These are phyloP conservation scores for Agaricus subrufescens DNA, from an alignment of 768 basidiomycete genomes.

Conservation along the genomic window DNA sequence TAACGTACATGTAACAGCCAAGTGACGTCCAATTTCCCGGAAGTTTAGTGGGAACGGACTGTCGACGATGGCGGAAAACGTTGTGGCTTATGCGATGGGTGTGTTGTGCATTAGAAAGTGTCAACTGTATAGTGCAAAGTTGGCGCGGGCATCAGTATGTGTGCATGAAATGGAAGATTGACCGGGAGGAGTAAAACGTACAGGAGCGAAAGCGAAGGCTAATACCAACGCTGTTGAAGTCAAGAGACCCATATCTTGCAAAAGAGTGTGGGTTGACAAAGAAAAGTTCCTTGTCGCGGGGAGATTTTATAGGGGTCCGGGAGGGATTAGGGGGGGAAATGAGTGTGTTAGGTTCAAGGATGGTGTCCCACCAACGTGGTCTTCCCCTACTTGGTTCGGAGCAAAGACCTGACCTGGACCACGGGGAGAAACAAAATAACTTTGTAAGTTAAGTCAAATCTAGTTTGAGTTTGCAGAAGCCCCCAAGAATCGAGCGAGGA, in stretches of 20 bases:
- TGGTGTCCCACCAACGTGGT: constrained; percentile 16
- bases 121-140: background rate
- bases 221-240: constrained; percentile 27
- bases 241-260: constrained; percentile 26
- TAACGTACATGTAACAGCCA: constrained; percentile 58
- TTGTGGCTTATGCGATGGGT: constrained; percentile 19
- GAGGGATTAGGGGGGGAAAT: background rate
- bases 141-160: background rate
- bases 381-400: background rate
- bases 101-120: constrained; percentile 10
- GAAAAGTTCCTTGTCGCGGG: background rate
- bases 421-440: background rate
- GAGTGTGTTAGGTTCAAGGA: background rate
- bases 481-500: background rate
- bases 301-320: constrained; percentile 4
- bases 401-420: background rate
- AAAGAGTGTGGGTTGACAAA: constrained; percentile 12
- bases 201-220: constrained; percentile 33
- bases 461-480: constrained; percentile 4
- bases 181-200: constrained; percentile 19
- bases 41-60: constrained; percentile 36
- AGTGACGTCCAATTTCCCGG: constrained; percentile 51
- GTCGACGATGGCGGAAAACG: constrained; percentile 29
- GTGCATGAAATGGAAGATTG: background rate
- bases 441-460: background rate